These are phyloP conservation scores for Coemansia sp. DNA, from an alignment of 192 early-diverging fungal species.

Conservation along the genomic window DNA sequence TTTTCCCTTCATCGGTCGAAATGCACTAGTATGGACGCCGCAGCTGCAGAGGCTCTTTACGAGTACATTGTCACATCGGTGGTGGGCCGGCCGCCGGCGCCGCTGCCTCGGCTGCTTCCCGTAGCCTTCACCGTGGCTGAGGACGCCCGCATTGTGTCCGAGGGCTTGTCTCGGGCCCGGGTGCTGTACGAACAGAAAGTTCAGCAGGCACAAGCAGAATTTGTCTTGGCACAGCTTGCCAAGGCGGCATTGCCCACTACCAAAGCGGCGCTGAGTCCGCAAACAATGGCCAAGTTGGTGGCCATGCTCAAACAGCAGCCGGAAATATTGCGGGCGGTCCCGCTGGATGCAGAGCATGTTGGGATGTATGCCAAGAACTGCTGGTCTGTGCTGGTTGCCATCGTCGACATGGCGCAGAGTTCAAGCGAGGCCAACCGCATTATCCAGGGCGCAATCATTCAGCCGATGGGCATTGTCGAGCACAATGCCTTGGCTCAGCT, in stretches of 20 bases:
- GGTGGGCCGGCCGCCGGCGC: slow-evolving; percentile 12
- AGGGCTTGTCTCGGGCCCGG: slow-evolving; percentile 15
- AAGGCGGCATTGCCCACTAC: slow-evolving; percentile 2
- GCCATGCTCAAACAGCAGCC: slow-evolving; percentile 13
- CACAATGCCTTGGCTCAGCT: slow-evolving; percentile 26
- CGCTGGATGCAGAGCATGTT: slow-evolving; percentile 11
- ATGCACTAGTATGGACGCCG: not conserved
- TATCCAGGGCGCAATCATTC: slow-evolving; percentile 15
- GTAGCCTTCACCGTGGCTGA: not conserved
- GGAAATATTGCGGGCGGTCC: slow-evolving; percentile 7
- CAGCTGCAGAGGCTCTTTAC: not conserved
- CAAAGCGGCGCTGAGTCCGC: slow-evolving; percentile 1
- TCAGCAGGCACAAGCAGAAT: slow-evolving; percentile 7
- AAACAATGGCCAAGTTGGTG: slow-evolving; percentile 4
- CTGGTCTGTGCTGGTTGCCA: slow-evolving; percentile 12
- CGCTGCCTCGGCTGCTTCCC: slow-evolving; percentile 10
- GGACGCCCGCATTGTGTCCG: slow-evolving; percentile 8
- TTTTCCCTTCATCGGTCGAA: not conserved
- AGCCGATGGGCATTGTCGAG: slow-evolving; percentile 29
- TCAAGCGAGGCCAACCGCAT: slow-evolving; percentile 7
- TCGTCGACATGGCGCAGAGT: slow-evolving; percentile 3
- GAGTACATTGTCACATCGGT: slow-evolving; percentile 10
- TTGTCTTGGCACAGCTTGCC: slow-evolving; percentile 18
- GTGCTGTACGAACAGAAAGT: not conserved
- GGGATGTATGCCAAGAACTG: slow-evolving; percentile 26